Conservation (phyloP, 2,329 filamentous ascomycete species). For the Calonectria pseudoturangicola region DNA sequence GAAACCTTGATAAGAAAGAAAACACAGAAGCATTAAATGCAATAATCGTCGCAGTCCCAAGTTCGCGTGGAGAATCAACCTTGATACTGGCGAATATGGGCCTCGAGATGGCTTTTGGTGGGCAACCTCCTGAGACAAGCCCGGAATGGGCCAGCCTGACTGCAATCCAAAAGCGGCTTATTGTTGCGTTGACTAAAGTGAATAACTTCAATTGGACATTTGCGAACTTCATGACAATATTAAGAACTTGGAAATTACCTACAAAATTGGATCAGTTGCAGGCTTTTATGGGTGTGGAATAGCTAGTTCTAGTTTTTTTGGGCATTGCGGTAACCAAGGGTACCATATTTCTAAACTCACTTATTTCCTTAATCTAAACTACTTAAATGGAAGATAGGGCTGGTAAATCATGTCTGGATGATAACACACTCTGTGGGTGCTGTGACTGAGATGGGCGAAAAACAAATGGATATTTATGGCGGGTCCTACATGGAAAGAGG, state of each 20-base stretch:
- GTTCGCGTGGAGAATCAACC: neutral
- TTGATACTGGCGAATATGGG: constrained; percentile 10
- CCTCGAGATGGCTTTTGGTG: neutral
- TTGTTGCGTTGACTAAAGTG: neutral
- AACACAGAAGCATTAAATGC: neutral
- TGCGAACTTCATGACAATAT: neutral
- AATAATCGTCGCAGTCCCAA: neutral
- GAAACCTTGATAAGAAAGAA: neutral
- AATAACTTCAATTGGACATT: neutral
- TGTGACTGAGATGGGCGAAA: no score
- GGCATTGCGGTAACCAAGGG: no score
- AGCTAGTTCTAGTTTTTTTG: no score
- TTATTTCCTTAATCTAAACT: no score
- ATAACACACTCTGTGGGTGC: neutral
- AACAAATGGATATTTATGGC: no score
- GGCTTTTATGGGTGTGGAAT: neutral
- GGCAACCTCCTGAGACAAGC: neutral
- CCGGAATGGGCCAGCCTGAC: neutral
- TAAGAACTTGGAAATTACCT: constrained; percentile 4
- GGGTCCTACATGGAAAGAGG: no score
- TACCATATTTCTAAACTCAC: no score
- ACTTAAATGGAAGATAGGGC: no score
- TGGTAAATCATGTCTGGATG: no score
- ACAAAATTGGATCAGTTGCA: neutral
- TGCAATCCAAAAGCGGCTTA: neutral